phyloP scores from a whole-genome alignment of 352 stramenopile genomes.

The Plasmopara muralis region DNA sequence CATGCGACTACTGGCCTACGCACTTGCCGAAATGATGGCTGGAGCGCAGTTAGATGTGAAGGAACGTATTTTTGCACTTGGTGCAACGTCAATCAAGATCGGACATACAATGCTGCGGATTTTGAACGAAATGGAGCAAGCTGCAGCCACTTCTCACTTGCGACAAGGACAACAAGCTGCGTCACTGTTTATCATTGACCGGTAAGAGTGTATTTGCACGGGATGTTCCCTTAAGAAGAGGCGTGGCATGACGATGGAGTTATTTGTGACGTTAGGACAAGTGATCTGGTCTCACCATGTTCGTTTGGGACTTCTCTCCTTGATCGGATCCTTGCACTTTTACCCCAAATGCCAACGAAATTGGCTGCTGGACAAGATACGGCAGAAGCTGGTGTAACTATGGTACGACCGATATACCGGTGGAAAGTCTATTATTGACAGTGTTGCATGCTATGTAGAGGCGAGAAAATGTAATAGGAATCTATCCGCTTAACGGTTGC shows the following conservation, averaged over 20 bases:
- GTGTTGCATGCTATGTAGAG: slow-evolving; percentile 17
- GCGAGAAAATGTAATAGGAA: slow-evolving; percentile 49
- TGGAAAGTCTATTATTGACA: slow-evolving; percentile 1
- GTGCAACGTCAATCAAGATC: slow-evolving; percentile 68
- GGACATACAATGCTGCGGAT: slow-evolving; percentile 67
- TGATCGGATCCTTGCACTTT: slow-evolving; percentile 53
- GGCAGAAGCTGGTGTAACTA: slow-evolving; percentile 3
- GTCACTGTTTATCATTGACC: slow-evolving; percentile 59
- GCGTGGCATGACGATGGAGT: background rate
- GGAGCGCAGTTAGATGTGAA: slow-evolving; percentile 49
- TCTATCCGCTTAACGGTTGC: slow-evolving; percentile 60
- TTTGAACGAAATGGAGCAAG: slow-evolving; percentile 50
- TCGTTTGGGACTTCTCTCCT: slow-evolving; percentile 63
- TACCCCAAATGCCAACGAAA: slow-evolving; percentile 44
- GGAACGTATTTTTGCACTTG: slow-evolving; percentile 64
- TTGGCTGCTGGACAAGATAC: slow-evolving; percentile 11
- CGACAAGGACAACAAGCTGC: slow-evolving; percentile 36
- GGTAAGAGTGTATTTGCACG: slow-evolving; percentile 24
- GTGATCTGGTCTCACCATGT: slow-evolving; percentile 52
- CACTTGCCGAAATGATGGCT: slow-evolving; percentile 49
- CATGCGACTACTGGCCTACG: slow-evolving; percentile 60
- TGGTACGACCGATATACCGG: slow-evolving; percentile 8
- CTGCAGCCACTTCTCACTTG: slow-evolving; percentile 25
- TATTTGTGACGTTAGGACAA: slow-evolving; percentile 32
- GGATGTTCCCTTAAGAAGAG: background rate